Evolutionary conservation across 306 rosid genomes (phyloP), one percentile per base, ranked within the genome.

Genomic region (Crataegus laevigata): DNA sequence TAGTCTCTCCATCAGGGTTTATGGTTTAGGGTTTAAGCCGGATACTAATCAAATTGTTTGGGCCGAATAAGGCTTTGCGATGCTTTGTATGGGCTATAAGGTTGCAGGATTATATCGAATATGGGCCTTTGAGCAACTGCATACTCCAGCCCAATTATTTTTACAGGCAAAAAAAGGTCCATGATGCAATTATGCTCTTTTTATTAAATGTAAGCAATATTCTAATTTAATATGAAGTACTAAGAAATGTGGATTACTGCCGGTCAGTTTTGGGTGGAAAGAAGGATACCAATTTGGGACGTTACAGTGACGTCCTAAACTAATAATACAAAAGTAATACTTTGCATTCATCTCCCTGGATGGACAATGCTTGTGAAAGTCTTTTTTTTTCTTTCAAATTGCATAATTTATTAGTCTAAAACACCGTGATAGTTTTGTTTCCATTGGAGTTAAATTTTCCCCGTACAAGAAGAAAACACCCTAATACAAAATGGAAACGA

Each of bases 371-470:
- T 36, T 36, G 12, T 10, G 43, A 40, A 40, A 9, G 43, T 40
- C 43, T 9, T 10, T 40, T 32, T 34, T 9, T 38, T 38, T n/a
- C n/a, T n/a, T 38, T 10, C 43, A 40, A 40, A 40, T 40, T 40
- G 12, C 12, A 40, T 40, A 8, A 9, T 40, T 8, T 47, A 47
- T 47, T 47, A 47, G 8, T 14, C 7, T 14, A 4, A 15, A 45
- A 47, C 6, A 5, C 14, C 19, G 4, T 14, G 6, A 13, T 13
- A 1, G 14, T 0, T 14, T 14, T 47, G 0, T 47, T 1, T 0
- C 7, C 1, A 0, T 4, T 17, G 1, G 6, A 13, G 5, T 45
- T 0, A 14, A 1, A 14, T 47, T 13, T 14, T 4, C 7, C 2
- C 0, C 19, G 3, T 14, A 14, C 52, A 15, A 47, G 19, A 47